These are phyloP conservation scores for Cladophialophora immunda DNA, from an alignment of 2,329 filamentous ascomycete genomes.

Conservation along the genomic window DNA sequence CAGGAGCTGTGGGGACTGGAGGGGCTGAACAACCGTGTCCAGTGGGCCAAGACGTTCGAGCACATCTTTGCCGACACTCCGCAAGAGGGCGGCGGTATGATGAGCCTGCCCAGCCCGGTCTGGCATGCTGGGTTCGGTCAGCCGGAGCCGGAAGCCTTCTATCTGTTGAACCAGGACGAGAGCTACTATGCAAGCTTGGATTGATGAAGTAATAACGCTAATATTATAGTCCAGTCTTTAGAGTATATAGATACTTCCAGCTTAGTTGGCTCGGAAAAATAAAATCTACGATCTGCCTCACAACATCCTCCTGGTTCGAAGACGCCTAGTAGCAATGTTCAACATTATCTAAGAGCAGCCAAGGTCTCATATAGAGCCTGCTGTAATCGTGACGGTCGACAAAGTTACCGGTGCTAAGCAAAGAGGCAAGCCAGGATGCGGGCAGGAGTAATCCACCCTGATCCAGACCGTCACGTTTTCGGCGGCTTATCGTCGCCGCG, in stretches of 20 bases:
- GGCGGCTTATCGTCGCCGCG: background rate
- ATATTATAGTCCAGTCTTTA: background rate
- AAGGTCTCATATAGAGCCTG: background rate
- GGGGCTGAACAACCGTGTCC: conserved; percentile 52
- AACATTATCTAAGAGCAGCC: background rate
- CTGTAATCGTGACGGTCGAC: background rate
- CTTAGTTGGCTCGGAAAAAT: background rate
- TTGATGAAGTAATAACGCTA: background rate
- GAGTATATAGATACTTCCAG: background rate
- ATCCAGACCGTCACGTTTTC: background rate
- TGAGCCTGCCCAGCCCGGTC: conserved; percentile 45
- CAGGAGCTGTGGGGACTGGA: conserved; percentile 52
- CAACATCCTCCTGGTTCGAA: background rate
- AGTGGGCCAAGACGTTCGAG: conserved; percentile 55
- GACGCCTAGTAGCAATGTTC: background rate
- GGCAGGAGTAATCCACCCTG: background rate
- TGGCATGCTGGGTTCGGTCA: conserved; percentile 48
- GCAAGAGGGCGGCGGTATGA: conserved; percentile 37
- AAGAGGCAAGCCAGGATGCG: background rate
- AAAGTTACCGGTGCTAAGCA: background rate
- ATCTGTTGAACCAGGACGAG: conserved; percentile 47
- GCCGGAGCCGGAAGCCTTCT: conserved; percentile 47
- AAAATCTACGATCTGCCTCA: background rate
- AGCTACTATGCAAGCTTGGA: conserved; percentile 32
- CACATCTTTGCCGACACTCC: conserved; percentile 47